Conservation (phyloP, 768 basidiomycete genomes). For the Gautieria morchelliformis region DNA sequence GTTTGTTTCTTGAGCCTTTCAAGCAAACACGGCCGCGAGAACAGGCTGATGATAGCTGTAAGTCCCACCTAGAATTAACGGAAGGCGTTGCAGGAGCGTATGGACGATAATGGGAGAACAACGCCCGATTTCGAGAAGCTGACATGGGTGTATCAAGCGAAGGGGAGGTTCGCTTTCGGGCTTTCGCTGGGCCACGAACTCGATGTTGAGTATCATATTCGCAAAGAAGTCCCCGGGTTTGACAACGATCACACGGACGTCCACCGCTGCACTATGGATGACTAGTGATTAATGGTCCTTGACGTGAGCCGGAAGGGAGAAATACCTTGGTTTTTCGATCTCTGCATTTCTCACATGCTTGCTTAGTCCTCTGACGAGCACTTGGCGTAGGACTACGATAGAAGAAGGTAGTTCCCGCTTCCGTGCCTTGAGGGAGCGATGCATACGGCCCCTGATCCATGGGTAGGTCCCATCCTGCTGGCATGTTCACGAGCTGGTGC, state of each 20-base stretch:
- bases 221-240: conserved; percentile 39
- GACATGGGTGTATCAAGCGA: neutral
- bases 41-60: neutral
- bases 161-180: neutral
- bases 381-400: conserved; percentile 11
- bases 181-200: conserved; percentile 3
- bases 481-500: neutral
- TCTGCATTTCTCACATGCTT: conserved; percentile 50
- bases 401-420: conserved; percentile 7
- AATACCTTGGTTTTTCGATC: conserved; percentile 50
- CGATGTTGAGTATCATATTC: conserved; percentile 28
- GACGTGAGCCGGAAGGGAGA: neutral
- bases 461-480: neutral
- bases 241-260: conserved; percentile 44
- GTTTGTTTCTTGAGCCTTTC: neutral
- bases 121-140: neutral
- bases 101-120: neutral
- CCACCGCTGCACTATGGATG: conserved; percentile 44
- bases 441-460: neutral
- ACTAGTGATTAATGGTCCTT: neutral
- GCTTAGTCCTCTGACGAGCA: conserved; percentile 34
- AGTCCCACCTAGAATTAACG: neutral
- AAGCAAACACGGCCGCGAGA: no score
- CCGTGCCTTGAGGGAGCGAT: neutral
- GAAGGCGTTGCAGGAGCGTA: neutral